Evolutionary conservation across 75 land plant genomes (phyloP), one percentile per base, ranked within the genome.

Genomic region (Selaginella tamariscina): DNA sequence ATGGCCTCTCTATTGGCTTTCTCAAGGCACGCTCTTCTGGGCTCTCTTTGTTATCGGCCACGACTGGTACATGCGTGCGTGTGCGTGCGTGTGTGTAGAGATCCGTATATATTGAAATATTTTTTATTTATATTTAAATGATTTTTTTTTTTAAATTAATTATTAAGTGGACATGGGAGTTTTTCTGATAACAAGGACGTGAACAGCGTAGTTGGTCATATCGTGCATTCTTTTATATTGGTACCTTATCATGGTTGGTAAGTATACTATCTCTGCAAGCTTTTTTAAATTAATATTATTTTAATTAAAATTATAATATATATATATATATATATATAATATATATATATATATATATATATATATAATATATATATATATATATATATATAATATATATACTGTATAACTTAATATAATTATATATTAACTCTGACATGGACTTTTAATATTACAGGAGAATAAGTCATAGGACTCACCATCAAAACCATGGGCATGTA

Each of bases 11-110:
- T 74, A 74, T 31, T 74, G 76, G 76, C 24, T 74, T n/a, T 72
- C 76, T 1, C 76, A 74, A 26, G 76, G 76, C 27, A 74, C 73
- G 24, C 68, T 74, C 71, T 74, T 74, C 56, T 74, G 76, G 76
- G 76, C 76, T 5, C 76, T 74, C 31, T 74, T 74, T 56, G 76
- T 74, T 9, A 32, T 74, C 22, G 72, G 76, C 28, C 72, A 74
- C 33, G 72, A 74, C 32, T 69, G 76, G 66, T 31, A 32, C 63
- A 5, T 39, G 49, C 15, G 49, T 39, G 15, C 49, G 49, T 39
- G 5, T 39, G 49, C 49, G 49, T 39, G 49, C 49, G 49, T 39
- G 49, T 15, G n/a, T n/a, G n/a, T n/a, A n/a, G n/a, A n/a, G n/a
- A n/a, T n/a, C n/a, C n/a, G n/a, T n/a, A n/a, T n/a, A n/a, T n/a